These are phyloP conservation scores for Fusarium sp. DNA, from an alignment of 2,329 filamentous ascomycete genomes.

Conservation along the genomic window DNA sequence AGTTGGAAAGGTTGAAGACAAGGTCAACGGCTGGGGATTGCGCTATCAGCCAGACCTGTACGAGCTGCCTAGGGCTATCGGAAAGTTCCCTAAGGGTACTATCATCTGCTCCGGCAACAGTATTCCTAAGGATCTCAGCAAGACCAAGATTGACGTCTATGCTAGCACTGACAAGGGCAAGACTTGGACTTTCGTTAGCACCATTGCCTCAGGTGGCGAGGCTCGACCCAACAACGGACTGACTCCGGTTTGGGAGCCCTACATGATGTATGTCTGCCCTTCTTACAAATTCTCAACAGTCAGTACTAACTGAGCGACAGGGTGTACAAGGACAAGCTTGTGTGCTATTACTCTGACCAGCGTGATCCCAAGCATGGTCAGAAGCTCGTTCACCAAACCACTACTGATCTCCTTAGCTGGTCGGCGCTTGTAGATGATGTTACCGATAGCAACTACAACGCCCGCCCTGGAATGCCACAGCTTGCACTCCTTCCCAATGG, in stretches of 20 bases:
- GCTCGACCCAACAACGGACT: constrained; percentile 74
- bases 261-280: constrained; percentile 62
- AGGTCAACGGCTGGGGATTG: constrained; percentile 76
- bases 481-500: constrained; percentile 71
- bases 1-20: constrained; percentile 74
- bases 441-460: constrained; percentile 70
- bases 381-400: constrained; percentile 76
- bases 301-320: constrained; percentile 47
- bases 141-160: constrained; percentile 79
- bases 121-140: constrained; percentile 71
- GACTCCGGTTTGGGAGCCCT: constrained; percentile 81
- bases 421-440: constrained; percentile 71
- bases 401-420: constrained; percentile 73
- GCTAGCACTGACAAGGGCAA: constrained; percentile 72
- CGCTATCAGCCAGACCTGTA: constrained; percentile 80
- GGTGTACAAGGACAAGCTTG: constrained; percentile 70
- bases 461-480: constrained; percentile 78
- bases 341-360: constrained; percentile 81
- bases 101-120: constrained; percentile 74
- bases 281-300: accelerated
- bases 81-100: constrained; percentile 72
- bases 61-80: constrained; percentile 71
- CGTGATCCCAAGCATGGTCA: constrained; percentile 75
- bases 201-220: constrained; percentile 74
- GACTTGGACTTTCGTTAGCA: constrained; percentile 77